Evolutionary conservation across 2,329 filamentous ascomycete species (phyloP).

Genomic region (Juglanconis oblonga): DNA sequence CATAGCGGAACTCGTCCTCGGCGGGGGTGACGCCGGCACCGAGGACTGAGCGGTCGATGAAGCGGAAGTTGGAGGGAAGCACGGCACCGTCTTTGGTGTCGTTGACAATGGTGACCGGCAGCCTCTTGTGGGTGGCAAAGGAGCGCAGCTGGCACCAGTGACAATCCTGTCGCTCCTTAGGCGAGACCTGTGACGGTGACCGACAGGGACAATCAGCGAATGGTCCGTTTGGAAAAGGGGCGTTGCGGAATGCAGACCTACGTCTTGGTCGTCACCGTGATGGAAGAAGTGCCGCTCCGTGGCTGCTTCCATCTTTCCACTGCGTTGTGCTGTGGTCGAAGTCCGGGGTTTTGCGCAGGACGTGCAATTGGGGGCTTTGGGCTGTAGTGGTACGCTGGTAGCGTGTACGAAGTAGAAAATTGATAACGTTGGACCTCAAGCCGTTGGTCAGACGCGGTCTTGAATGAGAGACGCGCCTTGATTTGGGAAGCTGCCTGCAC

Average conservation of each 20-base stretch:
- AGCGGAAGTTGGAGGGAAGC: constrained; percentile 64
- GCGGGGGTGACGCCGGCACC: constrained; percentile 57
- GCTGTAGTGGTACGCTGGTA: background rate
- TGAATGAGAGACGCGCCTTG: background rate
- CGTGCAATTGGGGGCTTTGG: too few species aligned
- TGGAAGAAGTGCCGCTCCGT: constrained; percentile 48
- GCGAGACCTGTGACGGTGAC: background rate
- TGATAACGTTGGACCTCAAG: background rate
- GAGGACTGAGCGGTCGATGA: constrained; percentile 62
- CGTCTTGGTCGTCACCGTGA: constrained; percentile 37
- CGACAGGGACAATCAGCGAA: background rate
- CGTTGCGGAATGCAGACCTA: constrained; percentile 15
- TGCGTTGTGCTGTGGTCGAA: background rate
- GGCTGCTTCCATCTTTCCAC: constrained; percentile 40
- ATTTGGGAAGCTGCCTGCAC: too few species aligned
- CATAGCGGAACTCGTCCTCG: constrained; percentile 61
- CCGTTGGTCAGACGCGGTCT: background rate
- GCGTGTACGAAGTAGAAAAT: background rate
- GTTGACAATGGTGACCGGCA: constrained; percentile 65
- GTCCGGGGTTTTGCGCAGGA: too few species aligned
- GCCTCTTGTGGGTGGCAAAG: constrained; percentile 46
- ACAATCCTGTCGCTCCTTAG: constrained; percentile 33
- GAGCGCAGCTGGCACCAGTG: constrained; percentile 61
- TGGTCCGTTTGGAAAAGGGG: constrained; percentile 34
- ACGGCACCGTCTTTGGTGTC: constrained; percentile 48